Base-by-base conservation (phyloP, 192 early-diverging fungal species). In the Allomyces arbusculus region DNA sequence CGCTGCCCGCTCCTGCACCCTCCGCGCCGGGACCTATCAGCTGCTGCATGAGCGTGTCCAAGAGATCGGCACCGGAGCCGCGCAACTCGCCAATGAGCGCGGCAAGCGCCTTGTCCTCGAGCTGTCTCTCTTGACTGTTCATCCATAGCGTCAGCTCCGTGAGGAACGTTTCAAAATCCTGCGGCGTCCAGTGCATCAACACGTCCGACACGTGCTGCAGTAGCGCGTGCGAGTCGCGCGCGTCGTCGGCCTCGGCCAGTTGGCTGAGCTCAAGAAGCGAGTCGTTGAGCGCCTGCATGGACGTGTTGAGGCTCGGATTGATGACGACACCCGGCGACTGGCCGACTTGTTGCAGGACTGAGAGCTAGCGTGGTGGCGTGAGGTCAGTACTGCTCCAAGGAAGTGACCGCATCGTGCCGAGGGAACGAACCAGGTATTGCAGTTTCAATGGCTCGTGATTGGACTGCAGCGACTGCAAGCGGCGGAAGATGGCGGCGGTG, bases 401-500 rank as follows among this genome's bases (percentile, higher is more conserved):
- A 40, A 8, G 7, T 40, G 33, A 7, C 7, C 7, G 33, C 33
- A 40, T 40, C 33, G 33, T 40, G 7, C 33, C 0, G 7, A 58
- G 50, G 16, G 3, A 58, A 14, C 50, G 50, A 4, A 58, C 50
- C 50, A 58, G 9, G 20, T 16, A 58, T n/a, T 58, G 12, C 16
- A 58, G 50, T 3, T n/a, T 58, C 16, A 58, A 20, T 14, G 50
- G 50, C 16, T 58, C 50, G 6, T 58, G 12, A 16, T n/a, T 14
- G 16, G 12, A 20, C 12, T n/a, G 12, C 50, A 58, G 20, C 50
- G 12, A 20, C 50, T 20, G 12, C 16, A 58, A n/a, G 16, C 50
- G 50, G 16, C 20, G 71, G 69, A 77, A 81, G 3, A 74, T 64
- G 9, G 77, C 74, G 7, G 70, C 64, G 33, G 77, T 67, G 24